phyloP scores from a whole-genome alignment of 768 basidiomycete genomes.

The Pulveroboletus sp. region DNA sequence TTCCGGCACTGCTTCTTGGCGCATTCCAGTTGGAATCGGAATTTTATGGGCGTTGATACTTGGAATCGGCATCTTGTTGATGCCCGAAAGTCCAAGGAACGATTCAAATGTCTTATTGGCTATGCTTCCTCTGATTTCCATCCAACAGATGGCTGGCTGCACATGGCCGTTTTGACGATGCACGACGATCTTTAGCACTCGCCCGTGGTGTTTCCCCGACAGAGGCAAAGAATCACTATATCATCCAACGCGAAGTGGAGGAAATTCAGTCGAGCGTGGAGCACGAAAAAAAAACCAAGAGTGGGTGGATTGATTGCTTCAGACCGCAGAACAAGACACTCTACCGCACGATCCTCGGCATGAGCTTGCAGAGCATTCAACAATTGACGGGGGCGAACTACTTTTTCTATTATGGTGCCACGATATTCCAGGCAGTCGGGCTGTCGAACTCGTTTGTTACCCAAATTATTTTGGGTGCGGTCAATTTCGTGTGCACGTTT shows the following conservation, averaged over 20 bases:
- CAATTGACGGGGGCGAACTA: slow-evolving; percentile 71
- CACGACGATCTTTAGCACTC: slow-evolving; percentile 44
- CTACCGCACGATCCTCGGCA: slow-evolving; percentile 62
- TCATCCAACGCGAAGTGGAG: slow-evolving; percentile 46
- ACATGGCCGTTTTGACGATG: slow-evolving; percentile 45
- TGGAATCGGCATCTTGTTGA: slow-evolving; percentile 59
- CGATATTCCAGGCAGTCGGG: slow-evolving; percentile 64
- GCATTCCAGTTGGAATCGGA: slow-evolving; percentile 56
- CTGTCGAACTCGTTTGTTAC: slow-evolving; percentile 62
- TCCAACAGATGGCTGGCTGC: slow-evolving; percentile 52
- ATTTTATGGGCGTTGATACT: slow-evolving; percentile 62
- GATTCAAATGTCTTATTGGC: slow-evolving; percentile 1
- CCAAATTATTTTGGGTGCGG: slow-evolving; percentile 72
- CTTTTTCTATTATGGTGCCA: slow-evolving; percentile 66
- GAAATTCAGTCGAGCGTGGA: slow-evolving; percentile 54
- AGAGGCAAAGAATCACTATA: slow-evolving; percentile 38
- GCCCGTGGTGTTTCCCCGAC: slow-evolving; percentile 43
- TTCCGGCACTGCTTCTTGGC: slow-evolving; percentile 51
- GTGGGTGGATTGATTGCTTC: slow-evolving; percentile 72
- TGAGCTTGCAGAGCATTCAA: slow-evolving; percentile 65
- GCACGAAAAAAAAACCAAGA: slow-evolving; percentile 41
- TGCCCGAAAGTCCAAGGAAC: slow-evolving; percentile 62
- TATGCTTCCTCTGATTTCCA: background rate
- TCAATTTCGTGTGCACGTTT: slow-evolving; percentile 71
- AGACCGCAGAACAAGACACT: slow-evolving; percentile 48